Percentiles rank a stretch among this genome's conserved stretches.
phyloP scores from a whole-genome alignment of 2,329 filamentous ascomycete genomes.

The Phaeosphaeriaceae sp. region DNA sequence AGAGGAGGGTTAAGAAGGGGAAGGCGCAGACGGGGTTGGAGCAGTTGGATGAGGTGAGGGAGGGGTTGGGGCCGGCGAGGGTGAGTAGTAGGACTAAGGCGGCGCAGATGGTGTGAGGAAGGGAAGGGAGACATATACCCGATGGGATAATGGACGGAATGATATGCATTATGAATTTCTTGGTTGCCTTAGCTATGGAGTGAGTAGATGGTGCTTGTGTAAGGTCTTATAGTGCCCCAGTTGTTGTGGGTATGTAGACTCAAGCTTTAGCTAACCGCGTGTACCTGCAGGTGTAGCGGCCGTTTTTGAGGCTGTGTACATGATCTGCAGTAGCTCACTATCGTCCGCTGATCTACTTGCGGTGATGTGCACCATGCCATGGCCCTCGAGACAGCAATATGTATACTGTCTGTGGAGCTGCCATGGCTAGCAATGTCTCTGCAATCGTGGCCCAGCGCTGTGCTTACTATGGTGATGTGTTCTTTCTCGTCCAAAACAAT shows the following conservation, averaged over 20 bases:
- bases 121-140: neutral
- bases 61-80: conserved; percentile 77
- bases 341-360: neutral
- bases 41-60: conserved; percentile 88
- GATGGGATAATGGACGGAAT: neutral
- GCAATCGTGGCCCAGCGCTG: neutral
- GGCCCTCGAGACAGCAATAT: conserved; percentile 38
- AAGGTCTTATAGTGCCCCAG: neutral
- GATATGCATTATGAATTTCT: neutral
- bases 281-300: conserved; percentile 1
- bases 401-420: neutral
- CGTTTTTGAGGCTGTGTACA: conserved; percentile 13
- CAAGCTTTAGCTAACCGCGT: neutral
- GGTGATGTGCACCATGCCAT: neutral
- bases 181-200: neutral
- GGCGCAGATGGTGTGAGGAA: conserved; percentile 2
- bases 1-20: conserved; percentile 75
- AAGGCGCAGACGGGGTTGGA: conserved; percentile 81
- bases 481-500: neutral
- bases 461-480: neutral
- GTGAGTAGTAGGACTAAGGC: conserved; percentile 47
- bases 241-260: neutral
- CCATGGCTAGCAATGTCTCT: neutral
- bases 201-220: neutral
- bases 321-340: conserved; percentile 5